Evolutionary conservation across 768 basidiomycete species (phyloP).

Genomic region (Suillus sp.): DNA sequence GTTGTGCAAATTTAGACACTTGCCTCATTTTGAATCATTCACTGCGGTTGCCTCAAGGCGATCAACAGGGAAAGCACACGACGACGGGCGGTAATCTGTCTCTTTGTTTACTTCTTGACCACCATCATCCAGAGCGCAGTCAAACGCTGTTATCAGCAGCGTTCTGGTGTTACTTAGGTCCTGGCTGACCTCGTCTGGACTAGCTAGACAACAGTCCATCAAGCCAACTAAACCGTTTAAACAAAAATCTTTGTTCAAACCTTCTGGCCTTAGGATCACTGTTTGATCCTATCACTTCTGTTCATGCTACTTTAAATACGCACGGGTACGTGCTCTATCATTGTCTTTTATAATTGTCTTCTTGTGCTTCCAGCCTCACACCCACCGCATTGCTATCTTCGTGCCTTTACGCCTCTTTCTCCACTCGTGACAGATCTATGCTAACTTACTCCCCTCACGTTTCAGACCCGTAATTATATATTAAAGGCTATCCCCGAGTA

Average conservation of each 20-base stretch:
- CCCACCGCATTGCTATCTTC: constrained; percentile 27
- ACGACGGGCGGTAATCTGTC: neutral
- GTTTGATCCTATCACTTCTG: constrained; percentile 7
- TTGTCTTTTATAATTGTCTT: constrained; percentile 11
- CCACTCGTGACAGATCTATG: constrained; percentile 20
- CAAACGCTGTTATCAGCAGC: neutral
- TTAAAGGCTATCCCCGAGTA: constrained; percentile 29
- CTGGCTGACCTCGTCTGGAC: constrained; percentile 4
- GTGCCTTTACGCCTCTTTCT: constrained; percentile 16
- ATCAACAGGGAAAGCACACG: constrained; percentile 7
- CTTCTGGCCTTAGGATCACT: neutral
- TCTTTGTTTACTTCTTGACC: constrained; percentile 9
- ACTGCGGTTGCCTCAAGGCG: constrained; percentile 1
- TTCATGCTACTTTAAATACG: constrained; percentile 22
- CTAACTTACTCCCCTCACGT: constrained; percentile 16
- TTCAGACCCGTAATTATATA: constrained; percentile 33
- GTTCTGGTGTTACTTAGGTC: constrained; percentile 2
- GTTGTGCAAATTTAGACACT: constrained; percentile 3
- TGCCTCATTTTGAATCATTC: neutral
- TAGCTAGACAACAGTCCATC: neutral
- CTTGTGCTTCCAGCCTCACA: constrained; percentile 27
- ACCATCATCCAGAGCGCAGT: constrained; percentile 1
- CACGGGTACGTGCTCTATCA: constrained; percentile 27
- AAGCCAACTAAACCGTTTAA: neutral
- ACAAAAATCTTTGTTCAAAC: neutral